Evolutionary conservation across 148 eudicot genomes (phyloP), one percentile per base, ranked within the genome.

Genomic region (Arctostaphylos glauca): DNA sequence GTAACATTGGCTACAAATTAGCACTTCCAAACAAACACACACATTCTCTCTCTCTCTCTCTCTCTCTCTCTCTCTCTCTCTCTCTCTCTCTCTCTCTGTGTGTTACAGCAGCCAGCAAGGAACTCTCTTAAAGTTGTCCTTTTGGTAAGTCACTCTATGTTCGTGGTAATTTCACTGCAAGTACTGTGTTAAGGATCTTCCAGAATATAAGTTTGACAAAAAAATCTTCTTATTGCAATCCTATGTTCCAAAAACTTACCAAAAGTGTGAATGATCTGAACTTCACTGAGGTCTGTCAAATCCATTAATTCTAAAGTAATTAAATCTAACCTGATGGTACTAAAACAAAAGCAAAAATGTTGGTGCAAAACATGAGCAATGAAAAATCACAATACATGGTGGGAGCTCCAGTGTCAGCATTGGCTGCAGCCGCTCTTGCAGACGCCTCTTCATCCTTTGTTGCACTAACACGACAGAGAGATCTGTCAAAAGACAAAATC

Each of bases 381-480:
- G 23, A 25, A 59, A 19, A 77, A 31, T 6, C 49, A 55, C 41
- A 78, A 38, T 79, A 89, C 91, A 89, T 89, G 67, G 91, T 89
- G 71, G 90, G 89, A 55, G 86, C 90, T 76, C 90, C 91, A 60
- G 50, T 85, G 83, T 89, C 87, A n/a, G 87, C 90, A 82, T 78
- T 77, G 8, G 84, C 87, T 5, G 90, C 93, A 70, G 93, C 91
- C 76, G 87, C 90, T 81, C 52, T 86, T 46, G 90, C 93, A 85
- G 91, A 78, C 74, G 89, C 88, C 71, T 91, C 93, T 89, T 91
- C 93, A 46, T 89, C 87, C 52, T 83, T 83, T 25, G 88, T 85
- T 66, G 91, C 87, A 47, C 82, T 84, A 59, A 86, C 82, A 71
- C 68, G 82, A 66, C 87, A 86, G 80, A 84, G 80, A 12, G 85